Evolutionary conservation across 495 filamentous ascomycete genomes (phyloP).

Genomic region (Physcia stellaris): DNA sequence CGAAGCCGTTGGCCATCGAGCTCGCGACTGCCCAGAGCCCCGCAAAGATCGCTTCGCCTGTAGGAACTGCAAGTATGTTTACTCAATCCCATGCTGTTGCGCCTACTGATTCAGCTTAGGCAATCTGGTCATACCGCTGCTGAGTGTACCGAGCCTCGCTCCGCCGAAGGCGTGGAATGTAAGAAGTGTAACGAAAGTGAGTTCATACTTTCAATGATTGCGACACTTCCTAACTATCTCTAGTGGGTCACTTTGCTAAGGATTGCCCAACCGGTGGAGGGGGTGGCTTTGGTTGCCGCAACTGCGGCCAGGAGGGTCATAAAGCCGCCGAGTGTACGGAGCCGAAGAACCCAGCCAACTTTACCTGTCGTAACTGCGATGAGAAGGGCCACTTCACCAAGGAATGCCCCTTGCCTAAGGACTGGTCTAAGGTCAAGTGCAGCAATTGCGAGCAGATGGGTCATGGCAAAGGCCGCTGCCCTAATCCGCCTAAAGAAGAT

Average conservation of each 20-base stretch:
- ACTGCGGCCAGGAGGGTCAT: constrained; percentile 47
- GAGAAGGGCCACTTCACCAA: constrained; percentile 53
- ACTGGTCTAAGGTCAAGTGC: constrained; percentile 67
- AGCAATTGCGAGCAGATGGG: constrained; percentile 64
- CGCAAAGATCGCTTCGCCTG: constrained; percentile 47
- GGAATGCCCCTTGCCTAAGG: constrained; percentile 64
- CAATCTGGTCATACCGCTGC: constrained; percentile 42
- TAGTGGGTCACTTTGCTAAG: constrained; percentile 70
- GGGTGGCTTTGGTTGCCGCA: constrained; percentile 42
- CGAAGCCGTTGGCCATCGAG: constrained; percentile 48
- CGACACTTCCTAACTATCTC: constrained; percentile 5
- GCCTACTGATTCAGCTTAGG: no score
- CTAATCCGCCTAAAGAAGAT: constrained; percentile 26
- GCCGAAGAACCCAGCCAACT: constrained; percentile 31
- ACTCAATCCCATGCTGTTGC: no score
- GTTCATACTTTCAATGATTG: constrained; percentile 7
- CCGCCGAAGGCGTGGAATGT: constrained; percentile 64
- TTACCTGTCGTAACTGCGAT: constrained; percentile 60
- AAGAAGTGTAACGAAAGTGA: constrained; percentile 59
- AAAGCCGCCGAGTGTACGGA: constrained; percentile 41
- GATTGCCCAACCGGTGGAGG: constrained; percentile 59
- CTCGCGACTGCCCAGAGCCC: constrained; percentile 48
- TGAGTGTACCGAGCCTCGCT: constrained; percentile 59
- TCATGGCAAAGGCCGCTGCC: constrained; percentile 51
- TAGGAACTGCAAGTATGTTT: constrained; percentile 65